A percentile compares a stretch with the other conserved stretches of the same genome.
phyloP scores from a whole-genome alignment of 2,329 filamentous ascomycete species.

The Apiospora marii region DNA sequence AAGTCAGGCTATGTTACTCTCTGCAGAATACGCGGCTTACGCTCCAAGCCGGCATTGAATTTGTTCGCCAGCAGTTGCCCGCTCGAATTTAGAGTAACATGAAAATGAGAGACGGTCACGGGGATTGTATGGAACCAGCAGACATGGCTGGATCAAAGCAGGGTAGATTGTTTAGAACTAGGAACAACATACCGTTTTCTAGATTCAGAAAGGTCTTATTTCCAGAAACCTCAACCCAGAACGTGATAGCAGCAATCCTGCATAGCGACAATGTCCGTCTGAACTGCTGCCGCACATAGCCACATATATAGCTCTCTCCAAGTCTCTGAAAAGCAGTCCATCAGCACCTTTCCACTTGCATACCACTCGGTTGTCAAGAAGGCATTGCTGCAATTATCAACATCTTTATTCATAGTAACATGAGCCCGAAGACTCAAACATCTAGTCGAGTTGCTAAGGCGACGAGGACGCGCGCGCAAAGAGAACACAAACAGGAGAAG shows the following conservation, averaged over 20 bases:
- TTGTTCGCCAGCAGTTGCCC: background rate
- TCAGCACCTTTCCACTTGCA: background rate
- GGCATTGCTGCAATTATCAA: background rate
- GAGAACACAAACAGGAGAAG: too few relatives aligned
- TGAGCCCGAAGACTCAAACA: background rate
- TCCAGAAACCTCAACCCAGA: background rate
- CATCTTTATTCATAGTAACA: background rate
- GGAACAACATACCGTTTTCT: constrained; percentile 11
- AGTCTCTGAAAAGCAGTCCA: background rate
- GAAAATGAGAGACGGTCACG: constrained; percentile 3
- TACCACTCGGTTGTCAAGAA: background rate
- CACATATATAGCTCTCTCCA: background rate
- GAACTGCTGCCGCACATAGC: background rate
- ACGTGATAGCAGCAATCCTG: background rate
- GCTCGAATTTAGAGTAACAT: background rate
- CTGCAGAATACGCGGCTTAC: background rate
- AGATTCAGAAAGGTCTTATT: background rate
- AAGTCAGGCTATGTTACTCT: background rate
- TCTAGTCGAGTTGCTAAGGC: background rate
- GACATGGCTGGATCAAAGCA: background rate
- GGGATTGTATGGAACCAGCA: background rate
- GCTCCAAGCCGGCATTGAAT: background rate
- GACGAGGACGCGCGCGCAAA: constrained; percentile 7
- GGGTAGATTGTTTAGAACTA: constrained; percentile 6
- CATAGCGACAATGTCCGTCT: background rate